Evolutionary conservation across 805 yeast species (phyloP).

Genomic region (Saturnispora serradocipensis): DNA sequence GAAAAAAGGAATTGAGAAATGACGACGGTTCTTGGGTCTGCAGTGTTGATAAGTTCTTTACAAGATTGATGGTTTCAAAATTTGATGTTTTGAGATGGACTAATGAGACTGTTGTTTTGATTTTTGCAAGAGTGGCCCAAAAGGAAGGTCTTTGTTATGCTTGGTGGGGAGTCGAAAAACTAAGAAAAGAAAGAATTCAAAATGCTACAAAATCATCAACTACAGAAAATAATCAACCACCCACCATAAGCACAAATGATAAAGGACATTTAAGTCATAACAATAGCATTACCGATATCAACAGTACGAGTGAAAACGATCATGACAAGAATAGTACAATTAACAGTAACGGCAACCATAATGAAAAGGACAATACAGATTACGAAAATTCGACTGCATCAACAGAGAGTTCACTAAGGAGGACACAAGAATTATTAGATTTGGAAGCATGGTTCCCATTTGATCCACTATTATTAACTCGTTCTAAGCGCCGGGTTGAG

Average conservation of each 20-base stretch:
- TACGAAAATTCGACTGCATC: neutral
- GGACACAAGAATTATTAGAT: slow-evolving; percentile 69
- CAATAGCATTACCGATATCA: neutral
- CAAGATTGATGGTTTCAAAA: slow-evolving; percentile 71
- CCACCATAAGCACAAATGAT: neutral
- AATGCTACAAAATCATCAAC: slow-evolving; percentile 5
- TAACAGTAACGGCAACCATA: neutral
- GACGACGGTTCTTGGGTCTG: slow-evolving; percentile 55
- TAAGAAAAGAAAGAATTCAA: slow-evolving; percentile 56
- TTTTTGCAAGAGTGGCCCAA: slow-evolving; percentile 89
- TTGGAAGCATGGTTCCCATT: slow-evolving; percentile 94
- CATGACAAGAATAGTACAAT: neutral
- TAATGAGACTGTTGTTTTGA: slow-evolving; percentile 85
- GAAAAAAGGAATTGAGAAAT: slow-evolving; percentile 47
- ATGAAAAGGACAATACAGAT: neutral
- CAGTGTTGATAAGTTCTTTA: slow-evolving; percentile 77
- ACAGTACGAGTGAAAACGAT: neutral
- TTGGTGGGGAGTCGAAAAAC: slow-evolving; percentile 85
- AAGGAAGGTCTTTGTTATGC: slow-evolving; percentile 87
- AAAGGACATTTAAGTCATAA: neutral
- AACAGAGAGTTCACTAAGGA: slow-evolving; percentile 17
- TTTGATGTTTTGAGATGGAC: slow-evolving; percentile 92
- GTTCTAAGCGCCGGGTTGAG: slow-evolving; percentile 45
- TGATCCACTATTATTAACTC: slow-evolving; percentile 76
- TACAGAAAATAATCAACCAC: neutral